Base-by-base conservation (phyloP, 768 basidiomycete genomes). In the Fistulinella prunicolor region DNA sequence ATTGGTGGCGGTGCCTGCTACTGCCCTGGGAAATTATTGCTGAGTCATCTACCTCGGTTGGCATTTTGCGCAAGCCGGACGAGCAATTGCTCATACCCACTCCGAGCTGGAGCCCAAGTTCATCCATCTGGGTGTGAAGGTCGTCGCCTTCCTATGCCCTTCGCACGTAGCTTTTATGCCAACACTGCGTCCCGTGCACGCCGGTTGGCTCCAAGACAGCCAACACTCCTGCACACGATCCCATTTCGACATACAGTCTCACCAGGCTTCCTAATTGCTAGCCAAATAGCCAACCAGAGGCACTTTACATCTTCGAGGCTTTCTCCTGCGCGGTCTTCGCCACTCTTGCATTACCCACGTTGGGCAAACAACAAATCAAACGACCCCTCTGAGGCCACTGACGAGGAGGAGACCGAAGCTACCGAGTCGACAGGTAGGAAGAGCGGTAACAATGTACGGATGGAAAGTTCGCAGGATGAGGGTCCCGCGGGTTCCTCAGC, bases 361-460 rank as follows among this genome's bases (percentile, higher is more conserved):
- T 70, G 73, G 73, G 39, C 68, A 30, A 73, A 73, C 51, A 59
- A 55, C 41, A 73, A 72, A 52, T 52, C 60, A 32, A 57, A 54
- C 24, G 62, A 64, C 41, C 54, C 58, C 23, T 34, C 42, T 9
- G 61, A 63, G 26, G 56, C 56, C 8, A 54, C 56, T 9, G 63
- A 66, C 17, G 61, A 63, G 13, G 56, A 53, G 17, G 55, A 62
- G 30, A 47, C 61, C 23, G 62, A 68, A 24, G 41, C 49, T 34
- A 35, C 51, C 21, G 70, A 67, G 42, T 53, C 56, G n/a, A 47
- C 39, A 12, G 40, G 28, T 23, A 50, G 55, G 21, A 53, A 51
- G 42, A 49, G 38, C 22, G 48, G 50, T 21, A 56, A 60, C n/a
- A 42, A 54, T 39, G 59, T 45, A 2, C 46, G 54, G 22, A 44